Evolutionary conservation across 805 yeast species (phyloP), one percentile per base, ranked within the genome.

Genomic region (Metschnikowia corniflorae): DNA sequence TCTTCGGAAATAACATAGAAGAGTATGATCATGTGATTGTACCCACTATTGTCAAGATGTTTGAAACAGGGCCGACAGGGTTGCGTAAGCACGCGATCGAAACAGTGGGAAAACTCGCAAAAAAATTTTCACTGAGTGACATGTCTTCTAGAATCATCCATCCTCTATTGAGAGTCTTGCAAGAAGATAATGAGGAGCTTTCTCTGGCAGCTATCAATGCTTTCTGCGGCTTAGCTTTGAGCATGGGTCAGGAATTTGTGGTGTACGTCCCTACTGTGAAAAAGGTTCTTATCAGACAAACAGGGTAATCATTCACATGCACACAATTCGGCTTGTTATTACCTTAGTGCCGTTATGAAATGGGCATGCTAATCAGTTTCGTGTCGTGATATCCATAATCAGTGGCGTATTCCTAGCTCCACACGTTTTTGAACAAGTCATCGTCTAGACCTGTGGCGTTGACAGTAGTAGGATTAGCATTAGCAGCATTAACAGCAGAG

Each of bases 111-210:
- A 82, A 84, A 50, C 60, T 93, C 18, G 79, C 95, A 1, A 80
- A 78, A 47, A 74, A 70, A 25, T 81, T 91, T 4, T 74, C 78
- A 42, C 63, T 93, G 37, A 79, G 78, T 39, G 97, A 91, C 47
- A 82, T 88, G 86, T 82, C 96, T 0, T 84, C 96, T 1, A 70
- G 96, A 44, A 84, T 93, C 33, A 77, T 93, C 18, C 97, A 91
- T 49, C 91, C 97, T 1, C 59, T 93, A 9, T 61, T 89, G 6
- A 65, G 97, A 38, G 81, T 87, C 0, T 61, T 93, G 33, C 48
- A 56, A 13, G 63, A 60, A 42, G 67, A 60, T 8, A 69, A 68
- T 40, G 83, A 77, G 7, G 95, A 84, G 18, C 60, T 88, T 15
- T 72, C 75, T 22, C 67, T 65, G 9, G 75, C 82, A 0, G 73